A percentile compares a stretch with the other conserved stretches of the same genome.
phyloP scores from a whole-genome alignment of 129 eudicot genomes.

The sunflower (Helianthus annuus) region DNA sequence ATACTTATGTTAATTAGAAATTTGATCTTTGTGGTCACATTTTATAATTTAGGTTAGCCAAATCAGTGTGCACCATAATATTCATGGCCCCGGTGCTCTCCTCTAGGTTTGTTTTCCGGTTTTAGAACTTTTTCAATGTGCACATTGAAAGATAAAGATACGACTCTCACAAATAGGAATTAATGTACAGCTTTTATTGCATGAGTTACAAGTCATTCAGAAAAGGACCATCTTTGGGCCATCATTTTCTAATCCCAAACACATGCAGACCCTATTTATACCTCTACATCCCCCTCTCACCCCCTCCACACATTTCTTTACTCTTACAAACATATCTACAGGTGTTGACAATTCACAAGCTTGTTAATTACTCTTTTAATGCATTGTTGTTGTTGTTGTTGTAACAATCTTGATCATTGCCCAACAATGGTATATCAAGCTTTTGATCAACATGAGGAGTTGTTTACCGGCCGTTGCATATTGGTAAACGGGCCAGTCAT shows the following conservation, averaged over 20 bases:
- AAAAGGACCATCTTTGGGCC: constrained; percentile 41
- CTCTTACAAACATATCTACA: constrained; percentile 27
- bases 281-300: constrained; percentile 54
- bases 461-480: constrained; percentile 65
- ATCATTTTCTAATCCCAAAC: constrained; percentile 65
- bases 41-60: neutral
- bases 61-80: constrained; percentile 13
- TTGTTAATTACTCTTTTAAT: constrained; percentile 26
- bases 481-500: constrained; percentile 90
- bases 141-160: constrained; percentile 23
- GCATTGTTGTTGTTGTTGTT: constrained; percentile 41
- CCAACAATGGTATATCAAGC: constrained; percentile 38
- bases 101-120: constrained; percentile 4
- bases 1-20: too few relatives aligned
- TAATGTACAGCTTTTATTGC: constrained; percentile 3
- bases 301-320: constrained; percentile 65
- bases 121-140: constrained; percentile 16
- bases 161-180: constrained; percentile 4
- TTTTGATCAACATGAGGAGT: constrained; percentile 37
- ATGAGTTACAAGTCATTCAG: constrained; percentile 19
- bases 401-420: constrained; percentile 28
- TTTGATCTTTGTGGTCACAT: constrained; percentile 10
- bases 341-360: constrained; percentile 17
- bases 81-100: constrained; percentile 20
- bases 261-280: constrained; percentile 71